Evolutionary conservation across 1,284 basidiomycete genomes (phyloP).

Genomic region (Sporisorium iseilematis-ciliati): DNA sequence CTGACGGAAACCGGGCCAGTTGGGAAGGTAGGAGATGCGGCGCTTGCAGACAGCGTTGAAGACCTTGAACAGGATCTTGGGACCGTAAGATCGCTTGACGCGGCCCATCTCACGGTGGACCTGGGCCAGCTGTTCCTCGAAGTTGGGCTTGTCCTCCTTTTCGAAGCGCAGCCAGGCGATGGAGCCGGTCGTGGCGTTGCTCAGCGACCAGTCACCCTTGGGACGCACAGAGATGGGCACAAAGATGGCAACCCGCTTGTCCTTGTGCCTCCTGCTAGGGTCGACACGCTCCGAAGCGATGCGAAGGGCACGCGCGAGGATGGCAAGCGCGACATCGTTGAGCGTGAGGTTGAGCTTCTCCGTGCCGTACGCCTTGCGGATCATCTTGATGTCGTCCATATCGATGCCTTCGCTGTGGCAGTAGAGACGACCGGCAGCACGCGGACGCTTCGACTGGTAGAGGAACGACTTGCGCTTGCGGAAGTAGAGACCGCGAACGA

Average conservation of each 20-base stretch:
- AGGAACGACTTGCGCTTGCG: constrained; percentile 62
- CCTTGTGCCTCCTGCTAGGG: constrained; percentile 49
- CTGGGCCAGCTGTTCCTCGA: constrained; percentile 56
- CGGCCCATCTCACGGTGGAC: constrained; percentile 67
- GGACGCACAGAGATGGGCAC: constrained; percentile 66
- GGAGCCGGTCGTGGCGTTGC: constrained; percentile 66
- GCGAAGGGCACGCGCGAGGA: constrained; percentile 63
- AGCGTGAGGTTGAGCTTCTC: constrained; percentile 61
- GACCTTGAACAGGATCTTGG: constrained; percentile 61
- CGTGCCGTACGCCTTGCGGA: constrained; percentile 64
- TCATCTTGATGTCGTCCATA: constrained; percentile 67
- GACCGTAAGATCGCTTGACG: constrained; percentile 64
- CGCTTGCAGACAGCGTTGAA: constrained; percentile 54
- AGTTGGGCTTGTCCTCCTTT: constrained; percentile 48
- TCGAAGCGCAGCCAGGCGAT: constrained; percentile 67
- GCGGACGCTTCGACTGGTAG: constrained; percentile 51
- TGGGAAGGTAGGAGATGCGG: constrained; percentile 61
- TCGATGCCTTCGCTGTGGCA: constrained; percentile 65
- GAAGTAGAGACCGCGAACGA: constrained; percentile 66
- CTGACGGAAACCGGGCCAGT: constrained; percentile 58
- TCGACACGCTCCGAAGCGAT: constrained; percentile 60
- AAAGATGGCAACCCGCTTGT: constrained; percentile 68
- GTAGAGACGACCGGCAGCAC: constrained; percentile 57
- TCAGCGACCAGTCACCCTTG: constrained; percentile 64
- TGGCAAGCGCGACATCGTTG: constrained; percentile 67